A percentile compares a stretch with the other conserved stretches of the same genome.
phyloP scores from a whole-genome alignment of 164 flowering plant species.

The Malania oleifera region DNA sequence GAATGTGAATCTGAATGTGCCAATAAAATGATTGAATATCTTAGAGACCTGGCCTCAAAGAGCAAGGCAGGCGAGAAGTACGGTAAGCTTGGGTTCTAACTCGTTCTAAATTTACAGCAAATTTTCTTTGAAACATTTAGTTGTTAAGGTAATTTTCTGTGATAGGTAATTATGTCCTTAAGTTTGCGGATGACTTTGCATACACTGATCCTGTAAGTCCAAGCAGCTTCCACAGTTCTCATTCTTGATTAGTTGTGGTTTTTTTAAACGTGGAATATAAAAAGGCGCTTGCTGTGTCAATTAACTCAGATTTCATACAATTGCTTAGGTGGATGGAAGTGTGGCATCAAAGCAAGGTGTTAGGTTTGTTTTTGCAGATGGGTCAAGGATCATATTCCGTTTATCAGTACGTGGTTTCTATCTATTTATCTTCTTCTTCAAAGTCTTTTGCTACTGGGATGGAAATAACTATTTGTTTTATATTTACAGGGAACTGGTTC shows the following conservation, averaged over 20 bases:
- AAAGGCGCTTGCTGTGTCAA: too few relatives aligned
- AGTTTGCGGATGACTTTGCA: constrained; percentile 88
- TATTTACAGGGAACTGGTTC: constrained; percentile 89
- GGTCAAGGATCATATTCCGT: constrained; percentile 91
- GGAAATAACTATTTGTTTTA: not conserved
- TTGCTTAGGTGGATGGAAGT: constrained; percentile 88
- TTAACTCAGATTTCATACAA: constrained; percentile 9
- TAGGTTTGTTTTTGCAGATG: constrained; percentile 93
- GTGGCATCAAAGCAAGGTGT: constrained; percentile 87
- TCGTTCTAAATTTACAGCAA: not conserved
- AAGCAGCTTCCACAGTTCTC: not conserved
- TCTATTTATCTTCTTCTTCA: not conserved
- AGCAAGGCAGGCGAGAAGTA: constrained; percentile 75
- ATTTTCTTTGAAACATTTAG: constrained; percentile 2
- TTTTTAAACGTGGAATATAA: not conserved
- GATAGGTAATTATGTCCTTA: constrained; percentile 68
- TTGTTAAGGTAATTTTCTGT: constrained; percentile 14
- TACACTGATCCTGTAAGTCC: constrained; percentile 94
- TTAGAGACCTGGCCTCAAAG: constrained; percentile 68
- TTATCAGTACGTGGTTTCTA: constrained; percentile 56
- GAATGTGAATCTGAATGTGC: constrained; percentile 99
- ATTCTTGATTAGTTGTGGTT: constrained; percentile 1
- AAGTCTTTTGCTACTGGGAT: not conserved
- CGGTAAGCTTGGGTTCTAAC: constrained; percentile 41
- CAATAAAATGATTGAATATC: constrained; percentile 79